These are phyloP conservation scores for Arxiozyma telluris DNA, from an alignment of 1,139 yeast species.

Conservation along the genomic window DNA sequence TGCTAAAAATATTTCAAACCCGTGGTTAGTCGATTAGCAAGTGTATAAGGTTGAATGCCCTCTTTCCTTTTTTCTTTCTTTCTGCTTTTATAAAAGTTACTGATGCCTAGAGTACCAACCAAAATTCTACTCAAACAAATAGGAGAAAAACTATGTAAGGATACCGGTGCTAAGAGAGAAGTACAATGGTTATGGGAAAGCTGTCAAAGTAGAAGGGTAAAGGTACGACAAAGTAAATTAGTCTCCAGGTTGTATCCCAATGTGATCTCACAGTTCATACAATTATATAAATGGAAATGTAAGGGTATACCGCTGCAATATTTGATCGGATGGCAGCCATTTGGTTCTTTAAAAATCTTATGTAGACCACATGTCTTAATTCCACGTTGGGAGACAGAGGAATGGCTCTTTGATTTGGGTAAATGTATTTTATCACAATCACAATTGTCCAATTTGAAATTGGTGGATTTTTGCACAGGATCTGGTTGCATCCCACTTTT, in stretches of 20 bases:
- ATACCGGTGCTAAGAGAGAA: not conserved
- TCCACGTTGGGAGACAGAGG: constrained; percentile 95
- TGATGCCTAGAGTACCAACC: not conserved
- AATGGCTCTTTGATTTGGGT: constrained; percentile 55
- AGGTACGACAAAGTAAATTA: constrained; percentile 16
- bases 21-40: too few relatives aligned
- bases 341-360: constrained; percentile 54
- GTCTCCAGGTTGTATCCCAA: not conserved
- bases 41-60: too few relatives aligned
- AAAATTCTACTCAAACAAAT: not conserved
- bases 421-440: not conserved
- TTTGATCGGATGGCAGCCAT: constrained; percentile 78
- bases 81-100: too few relatives aligned
- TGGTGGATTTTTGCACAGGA: constrained; percentile 81
- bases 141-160: not conserved
- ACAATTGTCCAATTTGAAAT: constrained; percentile 13
- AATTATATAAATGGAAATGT: constrained; percentile 35
- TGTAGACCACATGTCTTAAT: constrained; percentile 66
- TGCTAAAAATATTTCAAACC: too few relatives aligned
- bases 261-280: not conserved
- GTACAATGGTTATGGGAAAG: not conserved
- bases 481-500: constrained; percentile 76
- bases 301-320: constrained; percentile 67
- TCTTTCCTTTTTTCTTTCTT: too few relatives aligned
- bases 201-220: not conserved